Conservation (phyloP, 345 rosid species). For the Eucalyptus decipiens region DNA sequence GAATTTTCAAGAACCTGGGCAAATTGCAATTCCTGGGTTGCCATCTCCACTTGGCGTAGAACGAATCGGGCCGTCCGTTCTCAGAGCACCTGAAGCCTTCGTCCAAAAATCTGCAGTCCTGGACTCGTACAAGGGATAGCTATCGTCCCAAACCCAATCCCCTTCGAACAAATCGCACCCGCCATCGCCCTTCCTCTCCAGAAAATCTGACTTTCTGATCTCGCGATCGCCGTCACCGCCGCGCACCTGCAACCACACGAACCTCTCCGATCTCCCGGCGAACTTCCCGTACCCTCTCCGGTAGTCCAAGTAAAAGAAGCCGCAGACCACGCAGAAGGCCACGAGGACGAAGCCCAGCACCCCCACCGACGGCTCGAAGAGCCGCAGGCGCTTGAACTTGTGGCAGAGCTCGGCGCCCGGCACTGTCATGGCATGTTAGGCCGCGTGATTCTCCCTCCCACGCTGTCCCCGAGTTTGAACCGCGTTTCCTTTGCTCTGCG, state of each 20-base stretch:
- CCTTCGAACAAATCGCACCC: slow-evolving; percentile 78
- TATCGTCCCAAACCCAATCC: slow-evolving; percentile 94
- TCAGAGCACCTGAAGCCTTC: slow-evolving; percentile 76
- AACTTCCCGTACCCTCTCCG: slow-evolving; percentile 23
- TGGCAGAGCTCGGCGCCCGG: slow-evolving; percentile 21
- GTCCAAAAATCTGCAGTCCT: slow-evolving; percentile 76
- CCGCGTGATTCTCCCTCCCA: neutral
- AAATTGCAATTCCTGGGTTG: slow-evolving; percentile 72
- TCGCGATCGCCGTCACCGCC: neutral
- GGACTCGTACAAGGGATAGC: slow-evolving; percentile 76
- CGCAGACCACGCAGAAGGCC: slow-evolving; percentile 38
- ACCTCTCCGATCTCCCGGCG: slow-evolving; percentile 46
- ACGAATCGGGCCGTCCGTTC: slow-evolving; percentile 77
- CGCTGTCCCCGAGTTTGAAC: neutral
- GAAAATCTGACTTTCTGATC: slow-evolving; percentile 24
- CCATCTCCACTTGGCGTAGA: slow-evolving; percentile 96
- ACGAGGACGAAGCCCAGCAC: slow-evolving; percentile 58
- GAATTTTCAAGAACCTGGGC: slow-evolving; percentile 46
- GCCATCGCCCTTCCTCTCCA: slow-evolving; percentile 27
- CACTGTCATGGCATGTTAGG: neutral
- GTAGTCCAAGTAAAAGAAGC: slow-evolving; percentile 67
- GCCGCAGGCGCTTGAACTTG: slow-evolving; percentile 54
- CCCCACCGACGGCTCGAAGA: slow-evolving; percentile 61
- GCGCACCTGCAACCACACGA: slow-evolving; percentile 33
- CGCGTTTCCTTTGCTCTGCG: neutral